phyloP scores from a whole-genome alignment of 2,329 filamentous ascomycete species.

The Didymella lethalis region DNA sequence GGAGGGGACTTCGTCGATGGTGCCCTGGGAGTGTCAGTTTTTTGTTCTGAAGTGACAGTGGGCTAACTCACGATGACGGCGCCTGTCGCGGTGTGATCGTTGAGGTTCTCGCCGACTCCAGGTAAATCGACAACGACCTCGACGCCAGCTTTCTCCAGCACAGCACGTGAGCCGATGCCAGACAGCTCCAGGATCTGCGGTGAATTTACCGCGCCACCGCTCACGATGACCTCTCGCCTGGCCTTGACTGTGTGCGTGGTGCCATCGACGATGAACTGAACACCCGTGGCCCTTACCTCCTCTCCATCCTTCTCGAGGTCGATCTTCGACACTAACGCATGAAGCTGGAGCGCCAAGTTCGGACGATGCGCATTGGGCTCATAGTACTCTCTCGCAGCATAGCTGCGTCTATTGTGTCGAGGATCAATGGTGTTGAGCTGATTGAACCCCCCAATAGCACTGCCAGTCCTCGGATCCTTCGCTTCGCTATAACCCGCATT shows the following conservation, averaged over 20 bases:
- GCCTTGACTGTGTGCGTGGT: slow-evolving; percentile 36
- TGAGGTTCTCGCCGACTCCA: slow-evolving; percentile 48
- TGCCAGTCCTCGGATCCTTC: slow-evolving; percentile 39
- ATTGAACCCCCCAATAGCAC: slow-evolving; percentile 44
- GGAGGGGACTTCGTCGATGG: slow-evolving; percentile 40
- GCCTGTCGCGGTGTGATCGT: slow-evolving; percentile 43
- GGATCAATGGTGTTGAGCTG: slow-evolving; percentile 41
- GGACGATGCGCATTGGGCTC: slow-evolving; percentile 47
- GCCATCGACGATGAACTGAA: slow-evolving; percentile 51
- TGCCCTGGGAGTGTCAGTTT: slow-evolving; percentile 20
- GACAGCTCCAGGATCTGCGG: slow-evolving; percentile 47
- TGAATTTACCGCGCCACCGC: slow-evolving; percentile 38
- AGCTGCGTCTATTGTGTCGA: slow-evolving; percentile 40
- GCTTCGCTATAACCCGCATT: slow-evolving; percentile 35
- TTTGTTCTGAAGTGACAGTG: not conserved
- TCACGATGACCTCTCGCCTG: slow-evolving; percentile 45
- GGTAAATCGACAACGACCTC: slow-evolving; percentile 40
- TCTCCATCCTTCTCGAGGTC: slow-evolving; percentile 52
- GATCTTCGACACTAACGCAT: slow-evolving; percentile 58
- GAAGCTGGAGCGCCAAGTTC: slow-evolving; percentile 59
- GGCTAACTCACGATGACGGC: slow-evolving; percentile 5
- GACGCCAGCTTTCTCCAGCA: slow-evolving; percentile 41
- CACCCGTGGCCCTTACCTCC: slow-evolving; percentile 52
- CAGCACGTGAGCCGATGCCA: slow-evolving; percentile 35
- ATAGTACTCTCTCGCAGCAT: slow-evolving; percentile 50